A percentile compares a stretch with the other conserved stretches of the same genome.
phyloP scores from a whole-genome alignment of 2,329 filamentous ascomycete species.

The Paraphoma sp. region DNA sequence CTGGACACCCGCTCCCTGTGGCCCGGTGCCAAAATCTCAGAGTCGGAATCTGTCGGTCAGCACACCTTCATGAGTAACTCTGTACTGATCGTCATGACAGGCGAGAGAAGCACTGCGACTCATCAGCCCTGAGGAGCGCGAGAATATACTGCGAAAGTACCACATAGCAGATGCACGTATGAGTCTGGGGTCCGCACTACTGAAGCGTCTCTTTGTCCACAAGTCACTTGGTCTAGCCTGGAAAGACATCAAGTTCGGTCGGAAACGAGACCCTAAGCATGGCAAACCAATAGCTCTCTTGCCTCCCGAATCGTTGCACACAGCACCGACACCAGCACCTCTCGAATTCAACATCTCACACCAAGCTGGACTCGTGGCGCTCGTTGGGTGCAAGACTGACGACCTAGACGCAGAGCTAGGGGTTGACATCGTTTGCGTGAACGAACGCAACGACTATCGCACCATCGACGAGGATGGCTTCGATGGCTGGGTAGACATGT shows the following conservation, averaged over 20 bases:
- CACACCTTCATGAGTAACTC: not conserved
- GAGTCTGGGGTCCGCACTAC: constrained; percentile 72
- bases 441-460: constrained; percentile 70
- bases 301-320: constrained; percentile 39
- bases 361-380: constrained; percentile 75
- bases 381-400: constrained; percentile 58
- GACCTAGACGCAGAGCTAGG: constrained; percentile 62
- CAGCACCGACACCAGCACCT: constrained; percentile 30
- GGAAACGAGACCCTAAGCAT: constrained; percentile 59
- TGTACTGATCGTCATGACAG: constrained; percentile 26
- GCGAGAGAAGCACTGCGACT: constrained; percentile 52
- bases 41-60: constrained; percentile 18
- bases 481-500: constrained; percentile 72
- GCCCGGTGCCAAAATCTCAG: constrained; percentile 52
- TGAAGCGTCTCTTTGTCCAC: constrained; percentile 74
- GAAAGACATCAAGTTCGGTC: constrained; percentile 63
- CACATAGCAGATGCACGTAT: constrained; percentile 77
- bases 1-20: constrained; percentile 57
- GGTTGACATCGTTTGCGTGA: constrained; percentile 77
- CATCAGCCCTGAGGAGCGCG: constrained; percentile 61
- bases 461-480: constrained; percentile 69
- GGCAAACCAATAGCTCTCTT: constrained; percentile 60
- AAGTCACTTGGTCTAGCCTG: constrained; percentile 66
- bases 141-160: constrained; percentile 66
- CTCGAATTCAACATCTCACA: constrained; percentile 80